Evolutionary conservation across 2,329 filamentous ascomycete genomes (phyloP).

Genomic region (Setomelanomma holmii): DNA sequence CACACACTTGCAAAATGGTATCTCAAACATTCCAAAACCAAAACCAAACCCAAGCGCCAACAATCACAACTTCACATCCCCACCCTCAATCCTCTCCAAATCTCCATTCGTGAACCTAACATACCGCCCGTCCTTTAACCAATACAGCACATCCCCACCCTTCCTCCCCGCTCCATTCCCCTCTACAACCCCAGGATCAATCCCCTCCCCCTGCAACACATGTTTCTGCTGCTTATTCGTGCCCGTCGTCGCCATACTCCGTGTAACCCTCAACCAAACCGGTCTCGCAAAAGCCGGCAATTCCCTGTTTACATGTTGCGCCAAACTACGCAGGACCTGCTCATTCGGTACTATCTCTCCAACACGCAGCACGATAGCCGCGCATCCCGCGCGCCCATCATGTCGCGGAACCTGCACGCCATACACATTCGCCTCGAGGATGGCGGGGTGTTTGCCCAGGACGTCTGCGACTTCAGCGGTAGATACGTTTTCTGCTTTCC

Average conservation of each 20-base stretch:
- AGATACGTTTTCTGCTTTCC: constrained; percentile 56
- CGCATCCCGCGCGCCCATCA: constrained; percentile 56
- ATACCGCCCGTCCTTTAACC: constrained; percentile 46
- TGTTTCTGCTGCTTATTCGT: constrained; percentile 58
- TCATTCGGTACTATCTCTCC: constrained; percentile 21
- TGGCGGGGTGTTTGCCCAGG: constrained; percentile 46
- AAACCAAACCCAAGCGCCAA: constrained; percentile 98
- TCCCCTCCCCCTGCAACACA: constrained; percentile 50
- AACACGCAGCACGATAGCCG: constrained; percentile 45
- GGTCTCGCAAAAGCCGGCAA: constrained; percentile 55
- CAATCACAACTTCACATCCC: constrained; percentile 42
- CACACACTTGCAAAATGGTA: too few relatives aligned
- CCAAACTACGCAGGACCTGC: constrained; percentile 15
- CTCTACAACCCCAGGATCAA: constrained; percentile 49
- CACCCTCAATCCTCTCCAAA: constrained; percentile 33
- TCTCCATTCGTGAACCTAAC: constrained; percentile 32
- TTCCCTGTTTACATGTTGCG: constrained; percentile 46
- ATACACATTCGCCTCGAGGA: constrained; percentile 55
- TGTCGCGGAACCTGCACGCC: constrained; percentile 53
- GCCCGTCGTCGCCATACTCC: constrained; percentile 52
- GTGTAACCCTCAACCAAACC: constrained; percentile 51
- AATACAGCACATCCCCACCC: constrained; percentile 51
- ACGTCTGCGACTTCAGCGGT: constrained; percentile 54
- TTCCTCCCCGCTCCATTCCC: too few relatives aligned
- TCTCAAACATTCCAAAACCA: constrained; percentile 85